These are phyloP conservation scores for Wickerhamiella domercqiae DNA, from an alignment of 805 yeast species.

Conservation along the genomic window DNA sequence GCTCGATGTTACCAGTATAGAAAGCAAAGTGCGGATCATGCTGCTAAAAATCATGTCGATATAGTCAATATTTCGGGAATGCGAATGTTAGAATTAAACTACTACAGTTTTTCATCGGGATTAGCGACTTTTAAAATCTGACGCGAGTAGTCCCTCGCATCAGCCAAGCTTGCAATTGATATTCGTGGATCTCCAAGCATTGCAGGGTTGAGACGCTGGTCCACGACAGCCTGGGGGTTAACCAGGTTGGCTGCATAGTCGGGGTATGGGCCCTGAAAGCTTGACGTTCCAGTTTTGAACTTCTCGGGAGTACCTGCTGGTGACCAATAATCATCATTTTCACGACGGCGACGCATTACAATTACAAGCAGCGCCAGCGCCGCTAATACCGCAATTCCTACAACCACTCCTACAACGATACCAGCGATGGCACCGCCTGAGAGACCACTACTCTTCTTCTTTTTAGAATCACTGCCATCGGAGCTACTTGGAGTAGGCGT, in stretches of 20 bases:
- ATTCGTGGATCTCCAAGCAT: slow-evolving; percentile 65
- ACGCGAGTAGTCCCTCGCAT: slow-evolving; percentile 66
- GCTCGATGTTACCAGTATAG: too few relatives aligned
- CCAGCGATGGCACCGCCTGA: slow-evolving; percentile 44
- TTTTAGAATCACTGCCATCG: neutral
- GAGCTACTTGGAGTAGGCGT: neutral
- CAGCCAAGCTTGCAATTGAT: slow-evolving; percentile 76
- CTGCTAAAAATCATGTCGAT: too few relatives aligned
- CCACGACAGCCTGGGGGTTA: slow-evolving; percentile 25
- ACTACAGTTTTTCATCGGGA: slow-evolving; percentile 41
- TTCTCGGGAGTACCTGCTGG: slow-evolving; percentile 19
- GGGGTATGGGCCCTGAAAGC: slow-evolving; percentile 13
- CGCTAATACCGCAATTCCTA: slow-evolving; percentile 30
- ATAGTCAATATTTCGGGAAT: too few relatives aligned
- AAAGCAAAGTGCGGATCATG: too few relatives aligned
- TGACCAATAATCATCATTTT: slow-evolving; percentile 28
- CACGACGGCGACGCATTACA: slow-evolving; percentile 30
- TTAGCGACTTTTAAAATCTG: slow-evolving; percentile 78
- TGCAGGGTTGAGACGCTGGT: slow-evolving; percentile 56
- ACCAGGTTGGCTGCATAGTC: slow-evolving; percentile 1
- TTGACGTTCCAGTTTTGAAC: slow-evolving; percentile 17
- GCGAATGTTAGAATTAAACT: too few relatives aligned
- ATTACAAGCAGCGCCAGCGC: slow-evolving; percentile 28
- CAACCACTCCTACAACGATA: slow-evolving; percentile 39
- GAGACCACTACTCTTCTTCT: slow-evolving; percentile 13